phyloP scores from a whole-genome alignment of 306 rosid genomes.

The Lablab purpureus region DNA sequence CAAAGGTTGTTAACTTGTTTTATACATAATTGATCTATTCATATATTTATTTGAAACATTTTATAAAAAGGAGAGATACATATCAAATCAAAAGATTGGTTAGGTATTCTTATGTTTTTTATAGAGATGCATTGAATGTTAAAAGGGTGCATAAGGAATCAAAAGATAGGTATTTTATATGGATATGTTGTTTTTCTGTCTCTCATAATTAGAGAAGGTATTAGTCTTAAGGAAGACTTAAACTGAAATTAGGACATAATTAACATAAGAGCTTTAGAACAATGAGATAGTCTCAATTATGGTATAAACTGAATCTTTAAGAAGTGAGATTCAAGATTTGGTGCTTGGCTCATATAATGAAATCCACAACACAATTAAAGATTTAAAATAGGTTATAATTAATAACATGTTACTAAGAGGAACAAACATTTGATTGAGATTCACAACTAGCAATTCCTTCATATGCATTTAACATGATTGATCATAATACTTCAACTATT shows the following conservation, averaged over 20 bases:
- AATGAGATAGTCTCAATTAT: not conserved
- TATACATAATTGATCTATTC: no score
- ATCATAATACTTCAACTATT: no score
- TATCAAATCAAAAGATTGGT: no score
- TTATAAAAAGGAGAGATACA: no score
- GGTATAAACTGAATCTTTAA: not conserved
- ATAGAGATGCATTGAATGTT: constrained; percentile 1
- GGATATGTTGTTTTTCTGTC: not conserved
- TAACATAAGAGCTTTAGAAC: not conserved
- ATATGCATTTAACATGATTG: no score
- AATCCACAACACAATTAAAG: not conserved
- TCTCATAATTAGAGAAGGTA: not conserved
- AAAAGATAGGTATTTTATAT: not conserved
- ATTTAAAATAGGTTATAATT: not conserved
- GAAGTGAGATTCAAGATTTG: not conserved
- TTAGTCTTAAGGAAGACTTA: not conserved
- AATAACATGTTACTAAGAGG: no score
- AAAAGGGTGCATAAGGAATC: not conserved
- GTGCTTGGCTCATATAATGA: not conserved
- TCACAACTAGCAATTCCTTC: no score
- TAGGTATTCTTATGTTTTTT: not conserved
- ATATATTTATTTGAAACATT: no score
- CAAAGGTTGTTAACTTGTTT: no score
- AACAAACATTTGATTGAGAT: no score
- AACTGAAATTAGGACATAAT: not conserved